Percentiles rank a stretch among this genome's conserved stretches.
phyloP scores from a whole-genome alignment of 2,329 filamentous ascomycete species.

The Didymella exigua region DNA sequence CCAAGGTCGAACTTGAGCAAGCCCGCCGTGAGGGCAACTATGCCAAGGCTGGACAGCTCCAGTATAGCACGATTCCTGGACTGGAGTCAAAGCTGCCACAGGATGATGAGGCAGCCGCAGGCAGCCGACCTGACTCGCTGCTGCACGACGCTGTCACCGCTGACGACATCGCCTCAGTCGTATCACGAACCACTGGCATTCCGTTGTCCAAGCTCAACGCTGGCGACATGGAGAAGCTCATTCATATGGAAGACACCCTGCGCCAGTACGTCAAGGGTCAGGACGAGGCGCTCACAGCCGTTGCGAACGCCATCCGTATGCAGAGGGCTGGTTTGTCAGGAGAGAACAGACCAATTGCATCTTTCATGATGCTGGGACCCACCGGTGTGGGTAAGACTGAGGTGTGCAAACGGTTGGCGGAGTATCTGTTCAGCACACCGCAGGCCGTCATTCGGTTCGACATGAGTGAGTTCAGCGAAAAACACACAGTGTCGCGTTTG shows the following conservation, averaged over 20 bases:
- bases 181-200: slow-evolving; percentile 89
- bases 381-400: slow-evolving; percentile 98
- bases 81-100: slow-evolving; percentile 80
- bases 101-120: slow-evolving; percentile 60
- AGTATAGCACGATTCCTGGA: slow-evolving; percentile 83
- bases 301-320: slow-evolving; percentile 90
- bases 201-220: slow-evolving; percentile 90
- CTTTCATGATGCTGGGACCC: slow-evolving; percentile 96
- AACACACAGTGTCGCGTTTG: slow-evolving; percentile 90
- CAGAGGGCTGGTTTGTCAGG: slow-evolving; percentile 91
- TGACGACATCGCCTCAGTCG: slow-evolving; percentile 91
- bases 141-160: slow-evolving; percentile 94
- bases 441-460: slow-evolving; percentile 91
- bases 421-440: slow-evolving; percentile 91
- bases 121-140: slow-evolving; percentile 60
- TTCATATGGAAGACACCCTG: slow-evolving; percentile 92
- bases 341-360: slow-evolving; percentile 88
- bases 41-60: slow-evolving; percentile 84
- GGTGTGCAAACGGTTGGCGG: slow-evolving; percentile 92
- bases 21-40: slow-evolving; percentile 90
- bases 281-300: slow-evolving; percentile 88
- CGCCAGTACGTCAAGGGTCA: slow-evolving; percentile 86
- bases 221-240: slow-evolving; percentile 90
- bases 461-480: slow-evolving; percentile 98
- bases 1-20: slow-evolving; percentile 82